A percentile compares a stretch with the other conserved stretches of the same genome.
Evolutionary conservation across 495 filamentous ascomycete species (phyloP).

Genomic region (Podospora fimiseda): DNA sequence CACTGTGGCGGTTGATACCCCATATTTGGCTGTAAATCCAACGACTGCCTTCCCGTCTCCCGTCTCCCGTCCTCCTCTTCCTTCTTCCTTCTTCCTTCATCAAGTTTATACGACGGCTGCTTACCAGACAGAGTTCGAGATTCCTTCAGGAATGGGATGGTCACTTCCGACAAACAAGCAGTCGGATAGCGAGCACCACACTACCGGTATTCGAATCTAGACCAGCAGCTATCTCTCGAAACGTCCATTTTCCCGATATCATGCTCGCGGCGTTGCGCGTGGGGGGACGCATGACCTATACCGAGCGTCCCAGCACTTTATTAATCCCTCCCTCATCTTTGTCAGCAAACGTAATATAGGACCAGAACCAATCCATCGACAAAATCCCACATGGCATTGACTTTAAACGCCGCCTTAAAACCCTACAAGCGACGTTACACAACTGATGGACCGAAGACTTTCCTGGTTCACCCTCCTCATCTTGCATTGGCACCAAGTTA

Average conservation of each 20-base stretch:
- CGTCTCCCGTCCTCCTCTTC: background rate
- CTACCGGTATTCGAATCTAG: background rate
- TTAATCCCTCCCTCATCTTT: too few species aligned
- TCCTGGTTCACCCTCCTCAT: background rate
- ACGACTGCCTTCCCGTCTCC: background rate
- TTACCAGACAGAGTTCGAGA: background rate
- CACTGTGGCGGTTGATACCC: background rate
- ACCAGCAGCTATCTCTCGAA: background rate
- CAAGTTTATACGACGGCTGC: too few species aligned
- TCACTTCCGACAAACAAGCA: background rate
- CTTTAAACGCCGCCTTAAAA: background rate
- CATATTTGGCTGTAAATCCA: background rate
- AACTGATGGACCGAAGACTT: background rate
- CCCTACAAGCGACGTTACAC: background rate
- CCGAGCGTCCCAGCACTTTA: too few species aligned
- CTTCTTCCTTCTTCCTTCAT: too few species aligned
- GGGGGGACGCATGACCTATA: too few species aligned
- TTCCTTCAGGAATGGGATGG: background rate
- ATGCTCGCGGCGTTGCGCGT: background rate
- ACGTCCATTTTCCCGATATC: background rate
- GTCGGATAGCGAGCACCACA: background rate
- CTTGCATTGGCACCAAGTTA: background rate
- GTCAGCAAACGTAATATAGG: too few species aligned
- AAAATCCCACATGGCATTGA: too few species aligned
- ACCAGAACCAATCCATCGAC: background rate